These are phyloP conservation scores for Leishmania major DNA, from an alignment of 208 protist genomes.

Conservation along the genomic window DNA sequence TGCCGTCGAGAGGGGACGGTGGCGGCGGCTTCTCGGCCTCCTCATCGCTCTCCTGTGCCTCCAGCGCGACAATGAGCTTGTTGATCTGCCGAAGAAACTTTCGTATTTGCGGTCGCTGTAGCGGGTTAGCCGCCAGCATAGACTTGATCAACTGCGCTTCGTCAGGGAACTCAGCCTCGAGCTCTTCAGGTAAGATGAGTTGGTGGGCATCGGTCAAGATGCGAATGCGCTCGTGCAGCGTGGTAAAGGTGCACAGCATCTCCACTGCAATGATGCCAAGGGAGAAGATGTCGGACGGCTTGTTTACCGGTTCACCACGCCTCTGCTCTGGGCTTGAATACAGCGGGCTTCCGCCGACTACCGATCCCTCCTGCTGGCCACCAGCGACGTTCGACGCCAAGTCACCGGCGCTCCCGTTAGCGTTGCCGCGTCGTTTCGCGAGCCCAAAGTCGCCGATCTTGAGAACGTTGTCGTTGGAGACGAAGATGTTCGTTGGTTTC, in stretches of 20 bases:
- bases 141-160: slow-evolving; percentile 48
- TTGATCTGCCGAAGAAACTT: slow-evolving; percentile 43
- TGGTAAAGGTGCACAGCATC: slow-evolving; percentile 75
- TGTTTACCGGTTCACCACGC: slow-evolving; percentile 44
- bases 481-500: slow-evolving; percentile 89
- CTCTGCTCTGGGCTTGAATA: slow-evolving; percentile 88
- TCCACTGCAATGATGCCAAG: slow-evolving; percentile 83
- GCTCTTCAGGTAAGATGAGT: slow-evolving; percentile 38
- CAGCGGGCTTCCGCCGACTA: slow-evolving; percentile 62
- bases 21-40: slow-evolving; percentile 9
- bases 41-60: slow-evolving; percentile 30
- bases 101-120: slow-evolving; percentile 30
- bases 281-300: slow-evolving; percentile 78
- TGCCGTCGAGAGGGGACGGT: not conserved
- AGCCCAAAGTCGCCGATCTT: slow-evolving; percentile 91
- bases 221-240: slow-evolving; percentile 68
- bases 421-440: slow-evolving; percentile 46
- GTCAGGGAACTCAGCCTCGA: slow-evolving; percentile 43
- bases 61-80: slow-evolving; percentile 27
- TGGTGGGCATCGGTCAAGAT: slow-evolving; percentile 63
- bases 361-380: slow-evolving; percentile 50
- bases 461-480: slow-evolving; percentile 51
- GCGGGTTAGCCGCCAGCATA: slow-evolving; percentile 46
- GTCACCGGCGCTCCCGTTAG: slow-evolving; percentile 14
- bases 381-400: slow-evolving; percentile 35